phyloP scores from a whole-genome alignment of 352 stramenopile species.

The Pythium monospermum region DNA sequence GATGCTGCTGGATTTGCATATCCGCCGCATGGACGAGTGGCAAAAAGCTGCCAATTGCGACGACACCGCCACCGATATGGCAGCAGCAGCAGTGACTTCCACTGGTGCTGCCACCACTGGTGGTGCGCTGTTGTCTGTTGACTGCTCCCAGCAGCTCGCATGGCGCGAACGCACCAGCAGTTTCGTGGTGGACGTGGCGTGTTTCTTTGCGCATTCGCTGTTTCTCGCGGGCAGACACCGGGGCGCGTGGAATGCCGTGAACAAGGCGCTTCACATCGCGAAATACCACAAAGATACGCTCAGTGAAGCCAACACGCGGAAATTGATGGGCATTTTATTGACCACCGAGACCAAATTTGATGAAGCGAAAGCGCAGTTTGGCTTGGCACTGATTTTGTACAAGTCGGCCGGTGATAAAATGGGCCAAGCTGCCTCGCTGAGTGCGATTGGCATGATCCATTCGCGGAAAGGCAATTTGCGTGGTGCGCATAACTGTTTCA shows the following conservation, averaged over 20 bases:
- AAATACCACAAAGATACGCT: constrained; percentile 69
- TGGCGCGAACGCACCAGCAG: constrained; percentile 43
- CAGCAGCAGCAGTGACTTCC: background rate
- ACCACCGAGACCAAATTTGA: constrained; percentile 83
- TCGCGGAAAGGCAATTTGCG: constrained; percentile 74
- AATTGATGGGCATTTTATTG: constrained; percentile 73
- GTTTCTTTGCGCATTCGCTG: constrained; percentile 66
- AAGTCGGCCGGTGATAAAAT: constrained; percentile 72
- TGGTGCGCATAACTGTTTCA: constrained; percentile 75
- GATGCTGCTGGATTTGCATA: constrained; percentile 74
- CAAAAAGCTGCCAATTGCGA: constrained; percentile 7
- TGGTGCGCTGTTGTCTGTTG: background rate
- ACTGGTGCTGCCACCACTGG: background rate
- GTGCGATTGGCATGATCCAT: constrained; percentile 78
- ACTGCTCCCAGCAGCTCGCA: background rate
- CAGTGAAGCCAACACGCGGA: constrained; percentile 65
- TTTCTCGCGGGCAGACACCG: constrained; percentile 71
- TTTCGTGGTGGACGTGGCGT: constrained; percentile 65
- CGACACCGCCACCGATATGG: background rate
- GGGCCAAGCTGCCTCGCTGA: constrained; percentile 66
- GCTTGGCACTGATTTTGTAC: constrained; percentile 68
- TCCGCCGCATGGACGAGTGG: constrained; percentile 70
- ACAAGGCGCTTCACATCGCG: constrained; percentile 68
- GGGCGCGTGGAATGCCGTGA: constrained; percentile 64
- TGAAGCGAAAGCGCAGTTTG: constrained; percentile 77